These are phyloP conservation scores for Psophocarpus tetragonolobus DNA, from an alignment of 306 rosid genomes.

Conservation along the genomic window DNA sequence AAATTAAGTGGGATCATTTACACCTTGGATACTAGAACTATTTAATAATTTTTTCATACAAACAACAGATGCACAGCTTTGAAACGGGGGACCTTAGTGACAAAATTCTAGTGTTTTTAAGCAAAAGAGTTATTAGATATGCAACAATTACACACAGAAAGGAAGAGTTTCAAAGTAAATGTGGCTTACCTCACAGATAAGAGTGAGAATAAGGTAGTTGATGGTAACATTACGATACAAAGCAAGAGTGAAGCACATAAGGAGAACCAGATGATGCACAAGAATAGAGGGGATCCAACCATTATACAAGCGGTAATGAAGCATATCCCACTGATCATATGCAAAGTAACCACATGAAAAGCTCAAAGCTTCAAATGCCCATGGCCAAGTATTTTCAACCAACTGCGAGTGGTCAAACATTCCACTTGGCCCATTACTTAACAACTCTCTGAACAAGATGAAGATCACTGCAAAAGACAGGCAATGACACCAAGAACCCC, in stretches of 20 bases:
- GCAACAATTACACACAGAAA: neutral
- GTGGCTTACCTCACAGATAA: constrained; percentile 76
- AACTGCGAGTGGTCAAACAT: constrained; percentile 88
- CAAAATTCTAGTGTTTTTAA: constrained; percentile 7
- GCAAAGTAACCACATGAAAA: constrained; percentile 99
- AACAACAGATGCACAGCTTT: neutral
- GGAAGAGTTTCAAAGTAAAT: neutral
- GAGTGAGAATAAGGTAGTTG: constrained; percentile 96
- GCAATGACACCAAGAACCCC: neutral
- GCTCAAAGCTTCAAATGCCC: constrained; percentile 87
- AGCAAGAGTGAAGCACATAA: constrained; percentile 90
- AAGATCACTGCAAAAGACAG: constrained; percentile 61
- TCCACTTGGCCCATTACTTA: constrained; percentile 47
- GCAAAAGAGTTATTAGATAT: constrained; percentile 1
- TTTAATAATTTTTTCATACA: neutral
- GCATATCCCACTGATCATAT: constrained; percentile 97
- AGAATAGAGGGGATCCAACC: constrained; percentile 86
- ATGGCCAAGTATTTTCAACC: constrained; percentile 77
- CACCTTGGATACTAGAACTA: neutral
- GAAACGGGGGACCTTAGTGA: neutral
- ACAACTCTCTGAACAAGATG: constrained; percentile 61
- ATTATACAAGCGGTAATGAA: constrained; percentile 59
- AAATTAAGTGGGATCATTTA: neutral
- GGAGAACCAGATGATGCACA: constrained; percentile 86
- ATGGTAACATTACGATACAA: constrained; percentile 84